Percentiles rank a stretch among this genome's conserved stretches.
Conservation (phyloP, 192 early-diverging fungal species). For the Chytriomyces confervae region DNA sequence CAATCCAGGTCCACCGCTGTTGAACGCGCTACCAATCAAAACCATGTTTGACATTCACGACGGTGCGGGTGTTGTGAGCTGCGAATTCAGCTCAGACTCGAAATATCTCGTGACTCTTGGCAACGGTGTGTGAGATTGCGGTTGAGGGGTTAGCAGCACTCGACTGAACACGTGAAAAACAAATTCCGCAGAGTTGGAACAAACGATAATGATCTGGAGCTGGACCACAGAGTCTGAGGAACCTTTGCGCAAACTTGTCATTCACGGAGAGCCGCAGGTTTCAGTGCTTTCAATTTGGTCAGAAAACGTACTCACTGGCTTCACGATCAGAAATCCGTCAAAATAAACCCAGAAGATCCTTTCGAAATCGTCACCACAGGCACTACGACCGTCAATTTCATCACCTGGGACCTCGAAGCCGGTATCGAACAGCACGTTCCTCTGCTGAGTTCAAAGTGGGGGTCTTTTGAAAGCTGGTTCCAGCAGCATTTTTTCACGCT, state of each 20-base stretch:
- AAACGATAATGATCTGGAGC: slow-evolving; percentile 60
- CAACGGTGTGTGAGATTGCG: slow-evolving; percentile 42
- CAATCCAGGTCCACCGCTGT: slow-evolving; percentile 10
- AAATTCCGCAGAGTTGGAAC: slow-evolving; percentile 38
- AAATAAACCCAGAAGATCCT: slow-evolving; percentile 55
- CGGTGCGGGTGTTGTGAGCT: slow-evolving; percentile 50
- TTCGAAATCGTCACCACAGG: slow-evolving; percentile 58
- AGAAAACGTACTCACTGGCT: background rate
- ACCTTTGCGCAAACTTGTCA: slow-evolving; percentile 39
- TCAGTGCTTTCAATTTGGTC: slow-evolving; percentile 6
- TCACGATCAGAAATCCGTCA: slow-evolving; percentile 43
- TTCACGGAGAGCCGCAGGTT: slow-evolving; percentile 58
- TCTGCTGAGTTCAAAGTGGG: slow-evolving; percentile 53
- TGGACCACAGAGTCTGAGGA: slow-evolving; percentile 56
- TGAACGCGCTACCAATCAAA: slow-evolving; percentile 59
- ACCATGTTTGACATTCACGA: slow-evolving; percentile 62
- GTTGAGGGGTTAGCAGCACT: background rate
- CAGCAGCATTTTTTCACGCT: background rate
- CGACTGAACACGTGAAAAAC: background rate
- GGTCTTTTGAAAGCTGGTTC: slow-evolving; percentile 1
- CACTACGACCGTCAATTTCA: slow-evolving; percentile 50
- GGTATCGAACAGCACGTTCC: slow-evolving; percentile 52
- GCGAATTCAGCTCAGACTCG: slow-evolving; percentile 53
- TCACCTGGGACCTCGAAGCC: slow-evolving; percentile 42
- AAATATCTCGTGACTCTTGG: slow-evolving; percentile 63